These are phyloP conservation scores for Stereocaulon alpinum DNA, from an alignment of 495 filamentous ascomycete species.

Conservation along the genomic window DNA sequence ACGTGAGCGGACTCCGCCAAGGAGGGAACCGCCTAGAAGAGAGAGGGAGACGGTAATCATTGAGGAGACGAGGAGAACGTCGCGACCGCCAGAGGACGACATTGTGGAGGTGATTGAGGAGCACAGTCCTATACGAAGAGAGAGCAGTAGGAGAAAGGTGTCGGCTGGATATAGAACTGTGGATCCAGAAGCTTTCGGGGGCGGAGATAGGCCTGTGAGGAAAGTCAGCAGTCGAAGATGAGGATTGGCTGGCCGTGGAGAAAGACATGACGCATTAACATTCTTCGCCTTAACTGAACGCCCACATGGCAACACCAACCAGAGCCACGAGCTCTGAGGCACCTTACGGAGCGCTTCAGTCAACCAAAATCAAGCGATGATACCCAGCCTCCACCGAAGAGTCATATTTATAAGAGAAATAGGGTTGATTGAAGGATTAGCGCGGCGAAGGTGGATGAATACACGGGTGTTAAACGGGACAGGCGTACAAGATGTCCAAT, in stretches of 20 bases:
- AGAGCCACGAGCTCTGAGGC: not conserved
- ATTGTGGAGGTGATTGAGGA: slow-evolving; percentile 36
- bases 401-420: not conserved
- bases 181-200: slow-evolving; percentile 29
- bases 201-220: slow-evolving; percentile 25
- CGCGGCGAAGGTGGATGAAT: not conserved
- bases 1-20: slow-evolving; percentile 26
- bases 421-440: not conserved
- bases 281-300: not conserved
- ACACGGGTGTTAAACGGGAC: not conserved
- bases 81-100: slow-evolving; percentile 22
- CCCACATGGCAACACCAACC: not conserved
- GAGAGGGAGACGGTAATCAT: slow-evolving; percentile 25
- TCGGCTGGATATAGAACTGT: slow-evolving; percentile 25
- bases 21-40: slow-evolving; percentile 16
- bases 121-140: slow-evolving; percentile 19
- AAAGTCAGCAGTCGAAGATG: slow-evolving; percentile 25
- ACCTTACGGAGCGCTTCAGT: not conserved
- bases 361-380: not conserved
- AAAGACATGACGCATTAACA: not conserved
- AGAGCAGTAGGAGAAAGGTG: slow-evolving; percentile 16
- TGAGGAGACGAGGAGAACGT: slow-evolving; percentile 22
- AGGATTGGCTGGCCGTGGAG: slow-evolving; percentile 1
- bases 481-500: slow-evolving; percentile 11
- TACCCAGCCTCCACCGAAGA: not conserved